Evolutionary conservation across 192 early-diverging fungal genomes (phyloP).

Genomic region (Podila minutissima): DNA sequence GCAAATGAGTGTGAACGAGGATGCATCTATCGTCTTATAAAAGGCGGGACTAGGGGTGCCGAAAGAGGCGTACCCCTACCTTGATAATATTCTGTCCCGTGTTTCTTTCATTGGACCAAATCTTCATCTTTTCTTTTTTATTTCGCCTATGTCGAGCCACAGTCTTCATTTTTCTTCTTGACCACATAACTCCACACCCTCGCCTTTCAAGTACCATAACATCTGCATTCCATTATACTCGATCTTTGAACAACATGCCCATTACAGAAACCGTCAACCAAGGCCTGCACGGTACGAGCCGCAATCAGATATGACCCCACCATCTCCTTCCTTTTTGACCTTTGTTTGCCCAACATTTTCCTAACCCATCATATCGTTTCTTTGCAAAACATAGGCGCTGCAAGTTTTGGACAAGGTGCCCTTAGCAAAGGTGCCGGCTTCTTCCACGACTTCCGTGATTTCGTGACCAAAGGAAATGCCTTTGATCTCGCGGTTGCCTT

Average conservation of each 20-base stretch:
- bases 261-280: neutral
- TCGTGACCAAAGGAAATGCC: conserved; percentile 21
- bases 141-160: too few species aligned
- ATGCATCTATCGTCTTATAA: too few species aligned
- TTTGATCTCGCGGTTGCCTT: conserved; percentile 29
- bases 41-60: too few species aligned
- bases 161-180: too few species aligned
- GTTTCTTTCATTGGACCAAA: too few species aligned
- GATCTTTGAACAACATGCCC: too few species aligned
- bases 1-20: too few species aligned
- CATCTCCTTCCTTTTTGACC: neutral
- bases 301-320: neutral
- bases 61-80: too few species aligned
- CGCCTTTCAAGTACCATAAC: neutral
- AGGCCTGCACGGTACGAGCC: neutral
- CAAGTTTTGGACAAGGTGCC: neutral
- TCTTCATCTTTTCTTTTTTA: too few species aligned
- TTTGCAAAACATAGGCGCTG: neutral
- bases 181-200: neutral
- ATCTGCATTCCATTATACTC: too few species aligned
- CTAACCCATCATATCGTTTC: neutral
- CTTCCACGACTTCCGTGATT: conserved; percentile 14
- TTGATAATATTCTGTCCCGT: too few species aligned
- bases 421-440: conserved; percentile 4
- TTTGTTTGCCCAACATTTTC: neutral